Evolutionary conservation across 352 stramenopile species (phyloP).

Genomic region (Phytophthora crassamura): DNA sequence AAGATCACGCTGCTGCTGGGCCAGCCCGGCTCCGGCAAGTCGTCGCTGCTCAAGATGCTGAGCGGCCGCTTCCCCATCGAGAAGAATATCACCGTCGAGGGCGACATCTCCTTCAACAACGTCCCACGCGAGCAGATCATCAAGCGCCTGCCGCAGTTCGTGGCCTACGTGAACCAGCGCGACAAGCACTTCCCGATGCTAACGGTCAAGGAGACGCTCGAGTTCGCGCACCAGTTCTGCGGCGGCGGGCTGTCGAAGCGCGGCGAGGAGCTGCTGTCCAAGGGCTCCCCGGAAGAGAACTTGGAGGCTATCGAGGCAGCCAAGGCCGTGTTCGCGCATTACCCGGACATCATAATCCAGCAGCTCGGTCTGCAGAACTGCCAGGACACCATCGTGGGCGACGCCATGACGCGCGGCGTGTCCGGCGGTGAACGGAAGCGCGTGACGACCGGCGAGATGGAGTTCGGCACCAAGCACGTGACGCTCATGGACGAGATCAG

Average conservation of each 20-base stretch:
- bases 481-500: conserved; percentile 72
- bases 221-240: neutral
- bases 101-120: conserved; percentile 7
- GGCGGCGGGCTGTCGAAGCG: neutral
- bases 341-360: conserved; percentile 38
- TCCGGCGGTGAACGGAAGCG: conserved; percentile 78
- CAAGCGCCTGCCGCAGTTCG: neutral
- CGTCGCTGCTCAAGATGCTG: no score
- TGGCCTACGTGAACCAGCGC: neutral
- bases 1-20: conserved; percentile 1
- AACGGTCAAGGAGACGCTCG: conserved; percentile 2
- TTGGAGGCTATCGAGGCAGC: no score
- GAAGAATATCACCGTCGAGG: conserved; percentile 20
- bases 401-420: conserved; percentile 52
- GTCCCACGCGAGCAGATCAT: neutral
- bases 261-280: no score
- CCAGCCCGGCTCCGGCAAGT: no score
- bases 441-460: conserved; percentile 37
- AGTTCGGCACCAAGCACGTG: conserved; percentile 41
- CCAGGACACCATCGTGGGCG: conserved; percentile 35
- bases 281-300: neutral
- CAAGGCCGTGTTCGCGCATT: neutral
- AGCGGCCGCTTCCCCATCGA: conserved; percentile 8
- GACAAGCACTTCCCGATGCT: neutral
- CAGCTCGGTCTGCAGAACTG: conserved; percentile 8